Evolutionary conservation across 306 rosid species (phyloP), one percentile per base, ranked within the genome.

Genomic region (Hylodesmum podocarpum): DNA sequence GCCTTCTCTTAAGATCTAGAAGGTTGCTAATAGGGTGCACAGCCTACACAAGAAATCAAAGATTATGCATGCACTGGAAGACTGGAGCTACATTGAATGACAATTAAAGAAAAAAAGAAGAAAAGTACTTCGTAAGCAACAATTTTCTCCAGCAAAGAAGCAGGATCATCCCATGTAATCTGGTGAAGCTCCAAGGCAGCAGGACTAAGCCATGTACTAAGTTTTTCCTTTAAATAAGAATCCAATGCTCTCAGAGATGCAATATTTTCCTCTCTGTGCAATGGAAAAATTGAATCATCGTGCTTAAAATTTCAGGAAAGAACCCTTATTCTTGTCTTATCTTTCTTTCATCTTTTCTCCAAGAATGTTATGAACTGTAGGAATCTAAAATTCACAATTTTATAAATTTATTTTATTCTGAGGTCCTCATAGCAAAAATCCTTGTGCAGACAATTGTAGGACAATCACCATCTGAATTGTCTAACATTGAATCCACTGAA

Each of bases 1-100:
- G 90, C 88, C 97, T 94, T 87, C 98, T 94, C 89, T 94, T 94
- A 53, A 94, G 98, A 87, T 94, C 98, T 67, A 94, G 80, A 77
- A 94, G 97, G 85, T 90, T 94, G 84, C 97, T 94, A 81, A 94
- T 94, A 69, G 98, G 98, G 70, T 94, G 98, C 84, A 94, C 97
- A 49, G 97, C 98, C 98, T 94, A 80, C 80, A 74, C 49, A 86
- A 83, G 70, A 73, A 54, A 77, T 44, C 39, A 73, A 61, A 73
- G 14, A 77, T 78, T 73, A 77, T 33, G 71, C 84, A 57, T 33
- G 31, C 18, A 1, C 24, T 47, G 51, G 33, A 37, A 70, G 46
- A 31, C 36, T 76, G 76, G 75, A 63, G 54, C 49, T 24, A 41
- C 59, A 37, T 18, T 50, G 21, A 72, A 62, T 78, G 19, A 46